Percentiles rank a stretch among this genome's conserved stretches.
Conservation (phyloP, 169 alveolate species). For the Babesia sp. region DNA sequence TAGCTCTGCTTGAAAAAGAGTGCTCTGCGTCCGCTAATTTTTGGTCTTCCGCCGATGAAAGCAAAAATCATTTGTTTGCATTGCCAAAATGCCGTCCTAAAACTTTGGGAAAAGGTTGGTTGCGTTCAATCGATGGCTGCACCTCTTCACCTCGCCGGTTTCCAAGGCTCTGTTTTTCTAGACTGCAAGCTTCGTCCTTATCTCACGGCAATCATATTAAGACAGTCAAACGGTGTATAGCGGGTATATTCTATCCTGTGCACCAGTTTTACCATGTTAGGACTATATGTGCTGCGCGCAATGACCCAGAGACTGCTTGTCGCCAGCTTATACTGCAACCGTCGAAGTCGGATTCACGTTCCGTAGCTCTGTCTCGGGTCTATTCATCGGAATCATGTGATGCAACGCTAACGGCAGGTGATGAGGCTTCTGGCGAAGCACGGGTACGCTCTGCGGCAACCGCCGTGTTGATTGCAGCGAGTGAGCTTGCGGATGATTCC, state of each 20-base stretch:
- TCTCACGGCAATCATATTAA: background rate
- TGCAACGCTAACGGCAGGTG: background rate
- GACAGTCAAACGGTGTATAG: background rate
- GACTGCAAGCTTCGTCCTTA: constrained; percentile 6
- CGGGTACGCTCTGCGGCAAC: background rate
- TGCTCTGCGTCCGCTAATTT: background rate
- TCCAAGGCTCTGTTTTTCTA: background rate
- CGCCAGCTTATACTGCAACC: constrained; percentile 16
- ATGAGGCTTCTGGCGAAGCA: background rate
- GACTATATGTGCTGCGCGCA: background rate
- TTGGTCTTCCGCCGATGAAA: background rate
- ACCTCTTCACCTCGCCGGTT: background rate
- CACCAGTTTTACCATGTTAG: background rate
- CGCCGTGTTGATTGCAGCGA: constrained; percentile 1
- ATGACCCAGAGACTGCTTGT: constrained; percentile 21
- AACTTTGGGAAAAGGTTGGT: background rate
- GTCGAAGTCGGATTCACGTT: background rate
- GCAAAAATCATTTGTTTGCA: background rate
- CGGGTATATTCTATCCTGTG: background rate
- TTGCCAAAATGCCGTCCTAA: background rate
- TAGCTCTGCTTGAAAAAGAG: background rate
- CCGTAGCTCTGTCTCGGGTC: background rate
- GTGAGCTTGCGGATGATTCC: background rate
- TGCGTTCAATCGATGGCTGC: background rate
- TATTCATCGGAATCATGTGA: background rate